Evolutionary conservation across 2,329 filamentous ascomycete genomes (phyloP), one percentile per base, ranked within the genome.

Genomic region (Raffaelea ambrosiae): DNA sequence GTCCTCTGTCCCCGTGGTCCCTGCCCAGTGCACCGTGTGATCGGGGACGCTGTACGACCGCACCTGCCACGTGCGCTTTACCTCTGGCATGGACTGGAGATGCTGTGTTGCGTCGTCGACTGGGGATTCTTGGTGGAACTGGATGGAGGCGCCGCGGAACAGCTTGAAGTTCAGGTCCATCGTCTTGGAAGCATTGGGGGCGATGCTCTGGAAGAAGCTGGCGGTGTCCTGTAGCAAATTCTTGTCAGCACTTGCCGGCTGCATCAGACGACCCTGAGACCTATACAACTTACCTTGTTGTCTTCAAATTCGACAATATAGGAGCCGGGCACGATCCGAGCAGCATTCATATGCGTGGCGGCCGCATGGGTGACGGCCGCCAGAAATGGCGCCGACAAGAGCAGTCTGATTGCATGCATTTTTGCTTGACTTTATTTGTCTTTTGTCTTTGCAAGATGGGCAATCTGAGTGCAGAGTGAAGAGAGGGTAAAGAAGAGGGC

Each of bases 221-320:
- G 63, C 57, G 8, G 63, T 56, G 51, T 75, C 70, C 26, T 73
- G 41, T 5, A 26, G 20, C 2, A 11, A 33, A 13, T 8, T 3
- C 41, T 13, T 3, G 19, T 46, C 42, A 43, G 40, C 36, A 38
- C 43, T 42, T 40, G 23, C 48, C 39, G 31, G n/a, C 43, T 14
- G 35, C 14, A 38, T 38, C 31, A 33, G 31, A 33, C 31, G n/a
- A n/a, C n/a, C n/a, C n/a, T n/a, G n/a, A n/a, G n/a, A n/a, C n/a
- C n/a, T n/a, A n/a, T 29, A 13, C 26, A 7, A 29, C 26, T 7
- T 29, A 29, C 26, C 31, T 44, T 55, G 44, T 71, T 64, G 19
- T 74, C 68, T 41, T 76, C 69, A 45, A 77, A 72, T 53, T 78
- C 74, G 49, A 78, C 66, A 52, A 78, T 72, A 59, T 71, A 78